Conservation (phyloP, 768 basidiomycete genomes). For the Lepiota brunneoincarnata region DNA sequence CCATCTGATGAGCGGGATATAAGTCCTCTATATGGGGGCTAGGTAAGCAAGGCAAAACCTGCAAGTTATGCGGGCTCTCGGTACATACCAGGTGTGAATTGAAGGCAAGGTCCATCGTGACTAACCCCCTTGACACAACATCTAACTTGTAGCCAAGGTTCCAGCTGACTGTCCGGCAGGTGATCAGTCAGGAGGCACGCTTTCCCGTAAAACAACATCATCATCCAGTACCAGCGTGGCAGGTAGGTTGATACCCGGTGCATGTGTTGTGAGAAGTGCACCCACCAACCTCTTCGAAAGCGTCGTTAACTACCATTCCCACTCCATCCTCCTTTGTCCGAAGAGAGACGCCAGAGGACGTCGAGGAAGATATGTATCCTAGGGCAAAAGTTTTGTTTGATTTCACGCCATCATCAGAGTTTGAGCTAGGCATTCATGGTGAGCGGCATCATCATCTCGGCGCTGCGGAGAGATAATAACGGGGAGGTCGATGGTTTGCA, state of each 20-base stretch:
- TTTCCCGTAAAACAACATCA: conserved; percentile 17
- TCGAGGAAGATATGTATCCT: conserved; percentile 41
- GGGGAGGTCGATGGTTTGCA: conserved; percentile 20
- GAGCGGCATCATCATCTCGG: conserved; percentile 14
- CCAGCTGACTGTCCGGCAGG: conserved; percentile 62
- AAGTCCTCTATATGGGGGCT: conserved; percentile 87
- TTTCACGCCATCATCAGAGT: conserved; percentile 71
- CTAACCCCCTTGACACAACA: not conserved
- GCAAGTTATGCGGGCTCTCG: conserved; percentile 71
- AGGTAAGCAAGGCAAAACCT: conserved; percentile 84
- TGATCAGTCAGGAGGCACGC: conserved; percentile 25
- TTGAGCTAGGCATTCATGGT: conserved; percentile 72
- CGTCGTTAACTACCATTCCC: conserved; percentile 27
- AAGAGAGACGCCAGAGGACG: conserved; percentile 30
- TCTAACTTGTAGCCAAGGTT: conserved; percentile 41
- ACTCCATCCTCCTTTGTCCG: conserved; percentile 59
- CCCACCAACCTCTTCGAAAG: conserved; percentile 14
- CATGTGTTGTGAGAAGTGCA: not conserved
- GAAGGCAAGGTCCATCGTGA: conserved; percentile 49
- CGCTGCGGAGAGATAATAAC: not conserved
- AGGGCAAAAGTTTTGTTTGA: conserved; percentile 69
- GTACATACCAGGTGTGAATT: conserved; percentile 86
- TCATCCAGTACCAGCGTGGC: conserved; percentile 22
- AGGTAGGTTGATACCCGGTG: conserved; percentile 19
- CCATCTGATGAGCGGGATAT: conserved; percentile 10